Evolutionary conservation across 768 basidiomycete species (phyloP).

Genomic region (Calvatia gigantea): DNA sequence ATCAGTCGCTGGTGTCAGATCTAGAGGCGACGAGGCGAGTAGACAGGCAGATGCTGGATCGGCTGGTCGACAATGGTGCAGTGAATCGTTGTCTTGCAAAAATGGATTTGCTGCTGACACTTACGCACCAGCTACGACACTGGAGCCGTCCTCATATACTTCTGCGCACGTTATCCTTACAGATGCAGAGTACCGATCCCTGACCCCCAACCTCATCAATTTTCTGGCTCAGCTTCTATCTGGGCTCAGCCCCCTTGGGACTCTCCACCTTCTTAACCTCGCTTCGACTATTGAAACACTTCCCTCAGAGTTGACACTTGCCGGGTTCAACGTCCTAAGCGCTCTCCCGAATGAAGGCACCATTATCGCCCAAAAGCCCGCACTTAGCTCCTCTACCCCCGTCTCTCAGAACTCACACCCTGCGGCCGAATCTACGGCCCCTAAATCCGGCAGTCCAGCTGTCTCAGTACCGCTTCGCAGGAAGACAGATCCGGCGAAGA

Average conservation of each 20-base stretch:
- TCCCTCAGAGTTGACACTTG: constrained; percentile 55
- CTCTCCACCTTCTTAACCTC: constrained; percentile 61
- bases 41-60: constrained; percentile 80
- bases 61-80: constrained; percentile 77
- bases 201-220: constrained; percentile 47
- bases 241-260: constrained; percentile 65
- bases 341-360: constrained; percentile 33
- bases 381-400: constrained; percentile 34
- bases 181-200: constrained; percentile 54
- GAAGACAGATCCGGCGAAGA: constrained; percentile 63
- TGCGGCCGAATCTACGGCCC: constrained; percentile 39
- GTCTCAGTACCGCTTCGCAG: constrained; percentile 43
- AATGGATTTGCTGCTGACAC: background rate
- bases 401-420: constrained; percentile 39
- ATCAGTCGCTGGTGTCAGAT: constrained; percentile 64
- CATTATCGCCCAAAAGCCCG: constrained; percentile 72
- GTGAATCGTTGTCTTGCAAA: background rate
- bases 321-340: constrained; percentile 63
- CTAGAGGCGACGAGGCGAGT: constrained; percentile 53
- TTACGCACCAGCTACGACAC: constrained; percentile 45
- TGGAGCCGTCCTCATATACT: constrained; percentile 53
- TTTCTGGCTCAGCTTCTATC: constrained; percentile 60
- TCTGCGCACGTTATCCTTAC: constrained; percentile 70
- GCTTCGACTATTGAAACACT: constrained; percentile 39
- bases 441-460: constrained; percentile 5